Base-by-base conservation (phyloP, 208 protist genomes). In the Trypanosoma conorhini region DNA sequence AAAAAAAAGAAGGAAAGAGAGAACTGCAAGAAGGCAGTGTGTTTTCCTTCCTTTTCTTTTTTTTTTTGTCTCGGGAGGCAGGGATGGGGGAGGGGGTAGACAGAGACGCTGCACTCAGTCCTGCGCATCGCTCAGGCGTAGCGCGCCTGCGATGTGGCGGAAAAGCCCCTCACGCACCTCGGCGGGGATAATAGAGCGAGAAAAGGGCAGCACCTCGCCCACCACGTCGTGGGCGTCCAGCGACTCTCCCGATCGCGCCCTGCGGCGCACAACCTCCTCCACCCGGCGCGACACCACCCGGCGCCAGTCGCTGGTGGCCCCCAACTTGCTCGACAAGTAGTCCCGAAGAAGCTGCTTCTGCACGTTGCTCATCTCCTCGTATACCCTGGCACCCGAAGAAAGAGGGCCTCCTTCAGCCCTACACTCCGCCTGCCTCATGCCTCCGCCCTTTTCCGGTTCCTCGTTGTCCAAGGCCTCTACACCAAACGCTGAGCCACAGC, bases 111-210 rank as follows among this genome's bases (percentile, higher is more conserved):
- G 8, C 42, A 46, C 38, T 51, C 31, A 62, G 13, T 50, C 12
- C 40, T 46, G 26, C 13, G 31, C n/a, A 3, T 58, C 5, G 5
- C 40, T 26, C 8, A 66, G 15, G 26, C 46, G 50, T 8, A 72
- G 22, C 15, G 51, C 56, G 1, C 22, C 46, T 4, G 78, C 56
- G 3, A 92, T 64, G 13, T 67, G 67, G 17, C 85, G 82, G 62
- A 95, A 92, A 3, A 92, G 77, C 12, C 77, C 83, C 50, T 92
- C 83, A n/a, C 89, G 84, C 31, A 86, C 81, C 19, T 71, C 72
- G 4, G 35, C 42, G 3, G 86, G 81, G 12, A 95, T 80, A 58
- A 70, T 61, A 50, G 76, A 67, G 19, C 79, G 79, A 13, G 78
- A 70, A 31, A 82, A 67, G n/a, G 86, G 85, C 46, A 89, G 51